Conservation (phyloP, 106 monocot genomes). For the Dendrobium nobile region DNA sequence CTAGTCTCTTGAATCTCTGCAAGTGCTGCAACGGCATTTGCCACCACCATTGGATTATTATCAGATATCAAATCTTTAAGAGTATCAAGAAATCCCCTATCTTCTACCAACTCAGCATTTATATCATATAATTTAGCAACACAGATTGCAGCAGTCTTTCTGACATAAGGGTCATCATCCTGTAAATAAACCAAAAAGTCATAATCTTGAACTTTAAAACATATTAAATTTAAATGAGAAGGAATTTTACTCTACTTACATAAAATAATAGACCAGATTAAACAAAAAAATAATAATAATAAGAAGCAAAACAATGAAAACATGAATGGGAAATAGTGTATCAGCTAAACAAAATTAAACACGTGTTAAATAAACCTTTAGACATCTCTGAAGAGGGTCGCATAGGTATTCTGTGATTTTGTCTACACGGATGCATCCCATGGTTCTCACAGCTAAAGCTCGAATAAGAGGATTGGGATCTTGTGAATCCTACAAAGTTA, state of each 20-base stretch:
- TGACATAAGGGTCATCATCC: slow-evolving; percentile 99
- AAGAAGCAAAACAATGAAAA: not conserved
- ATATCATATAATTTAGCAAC: slow-evolving; percentile 98
- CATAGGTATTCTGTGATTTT: slow-evolving; percentile 98
- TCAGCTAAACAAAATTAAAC: slow-evolving; percentile 5
- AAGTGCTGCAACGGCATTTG: slow-evolving; percentile 98
- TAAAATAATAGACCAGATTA: not conserved
- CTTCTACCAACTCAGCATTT: slow-evolving; percentile 97
- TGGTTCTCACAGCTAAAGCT: slow-evolving; percentile 96
- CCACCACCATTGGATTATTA: slow-evolving; percentile 99
- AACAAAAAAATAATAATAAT: not conserved
- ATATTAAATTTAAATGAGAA: not conserved
- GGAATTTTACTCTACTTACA: slow-evolving; percentile 1
- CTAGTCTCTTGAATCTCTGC: slow-evolving; percentile 95
- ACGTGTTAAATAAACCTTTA: slow-evolving; percentile 49
- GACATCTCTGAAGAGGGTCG: slow-evolving; percentile 99
- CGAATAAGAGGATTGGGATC: slow-evolving; percentile 98
- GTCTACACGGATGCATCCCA: slow-evolving; percentile 99
- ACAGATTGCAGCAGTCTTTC: slow-evolving; percentile 95
- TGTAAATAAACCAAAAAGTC: slow-evolving; percentile 26
- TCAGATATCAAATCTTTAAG: slow-evolving; percentile 97
- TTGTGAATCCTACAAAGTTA: slow-evolving; percentile 79
- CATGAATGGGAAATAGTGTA: not conserved
- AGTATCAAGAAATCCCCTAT: slow-evolving; percentile 88
- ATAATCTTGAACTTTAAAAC: not conserved